Evolutionary conservation across 2,329 filamentous ascomycete species (phyloP).

Genomic region (Hypoxylon sp.): DNA sequence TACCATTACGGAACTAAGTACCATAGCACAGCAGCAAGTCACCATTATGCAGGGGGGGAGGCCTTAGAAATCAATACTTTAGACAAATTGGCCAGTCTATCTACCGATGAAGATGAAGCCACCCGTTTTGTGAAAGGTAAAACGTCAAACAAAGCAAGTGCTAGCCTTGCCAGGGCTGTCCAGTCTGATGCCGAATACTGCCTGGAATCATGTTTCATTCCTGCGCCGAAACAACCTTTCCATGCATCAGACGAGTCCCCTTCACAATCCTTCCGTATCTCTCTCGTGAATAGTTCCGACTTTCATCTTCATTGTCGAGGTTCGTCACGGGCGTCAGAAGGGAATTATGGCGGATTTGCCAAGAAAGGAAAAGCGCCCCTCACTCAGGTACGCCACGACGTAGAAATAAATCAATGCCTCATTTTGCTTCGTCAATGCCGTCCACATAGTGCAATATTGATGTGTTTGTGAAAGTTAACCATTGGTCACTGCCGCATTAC

Average conservation of each 20-base stretch:
- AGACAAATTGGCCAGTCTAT: conserved; percentile 53
- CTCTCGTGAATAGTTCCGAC: conserved; percentile 37
- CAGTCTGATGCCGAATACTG: conserved; percentile 47
- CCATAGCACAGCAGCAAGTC: conserved; percentile 22
- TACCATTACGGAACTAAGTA: neutral
- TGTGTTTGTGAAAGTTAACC: conserved; percentile 30
- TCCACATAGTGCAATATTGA: conserved; percentile 39
- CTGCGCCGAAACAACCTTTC: conserved; percentile 49
- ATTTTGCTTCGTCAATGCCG: conserved; percentile 37
- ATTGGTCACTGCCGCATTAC: conserved; percentile 59
- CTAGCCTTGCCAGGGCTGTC: conserved; percentile 42
- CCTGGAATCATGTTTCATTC: conserved; percentile 46
- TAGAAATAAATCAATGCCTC: conserved; percentile 41
- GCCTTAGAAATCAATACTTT: conserved; percentile 40
- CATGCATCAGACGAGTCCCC: conserved; percentile 46
- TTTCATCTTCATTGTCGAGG: conserved; percentile 41
- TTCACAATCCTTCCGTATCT: conserved; percentile 36
- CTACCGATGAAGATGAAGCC: conserved; percentile 48
- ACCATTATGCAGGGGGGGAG: conserved; percentile 8
- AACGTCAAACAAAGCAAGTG: conserved; percentile 41
- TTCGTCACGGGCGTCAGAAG: conserved; percentile 38
- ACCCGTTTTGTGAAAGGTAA: conserved; percentile 40
- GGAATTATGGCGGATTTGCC: conserved; percentile 36
- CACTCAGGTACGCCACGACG: conserved; percentile 27
- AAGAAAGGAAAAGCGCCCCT: conserved; percentile 38